Conservation (phyloP, 352 stramenopile species). For the Phytophthora syringae region DNA sequence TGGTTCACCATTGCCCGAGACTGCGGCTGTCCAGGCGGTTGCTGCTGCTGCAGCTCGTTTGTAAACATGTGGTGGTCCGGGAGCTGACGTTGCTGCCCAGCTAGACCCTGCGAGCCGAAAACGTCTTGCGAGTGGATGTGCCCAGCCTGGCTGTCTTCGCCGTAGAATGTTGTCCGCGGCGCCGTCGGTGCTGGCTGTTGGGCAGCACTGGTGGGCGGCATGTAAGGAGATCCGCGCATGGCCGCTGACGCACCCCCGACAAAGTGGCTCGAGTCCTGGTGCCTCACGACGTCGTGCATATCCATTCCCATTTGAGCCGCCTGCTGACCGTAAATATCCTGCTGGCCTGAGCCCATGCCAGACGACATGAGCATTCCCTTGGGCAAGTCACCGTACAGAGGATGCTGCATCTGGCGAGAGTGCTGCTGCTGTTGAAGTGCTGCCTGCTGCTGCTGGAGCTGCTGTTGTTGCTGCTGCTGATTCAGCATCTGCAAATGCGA, state of each 20-base stretch:
- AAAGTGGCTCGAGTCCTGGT: conserved; percentile 50
- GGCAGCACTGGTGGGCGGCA: conserved; percentile 16
- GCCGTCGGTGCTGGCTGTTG: conserved; percentile 39
- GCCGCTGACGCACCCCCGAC: conserved; percentile 18
- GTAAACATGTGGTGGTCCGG: conserved; percentile 51
- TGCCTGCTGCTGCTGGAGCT: conserved; percentile 53
- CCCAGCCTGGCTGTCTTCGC: conserved; percentile 41
- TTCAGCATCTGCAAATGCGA: conserved; percentile 60
- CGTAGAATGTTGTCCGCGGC: conserved; percentile 49
- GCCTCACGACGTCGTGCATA: conserved; percentile 60
- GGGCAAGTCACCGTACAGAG: conserved; percentile 59
- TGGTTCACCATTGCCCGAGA: conserved; percentile 44
- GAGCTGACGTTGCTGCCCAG: conserved; percentile 44
- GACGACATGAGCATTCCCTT: conserved; percentile 59
- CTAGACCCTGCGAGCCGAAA: conserved; percentile 49
- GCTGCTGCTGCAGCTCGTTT: conserved; percentile 50
- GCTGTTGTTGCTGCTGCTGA: conserved; percentile 54
- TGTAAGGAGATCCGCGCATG: conserved; percentile 34
- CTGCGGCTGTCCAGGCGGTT: conserved; percentile 41
- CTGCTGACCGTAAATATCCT: conserved; percentile 62
- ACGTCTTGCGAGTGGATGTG: conserved; percentile 61
- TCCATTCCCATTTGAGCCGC: conserved; percentile 61
- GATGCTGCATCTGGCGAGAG: conserved; percentile 53
- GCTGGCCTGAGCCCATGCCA: conserved; percentile 42
- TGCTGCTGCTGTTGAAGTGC: conserved; percentile 52